Evolutionary conservation across 2,329 filamentous ascomycete species (phyloP).

Genomic region (Phyllosticta paracitricarpa): DNA sequence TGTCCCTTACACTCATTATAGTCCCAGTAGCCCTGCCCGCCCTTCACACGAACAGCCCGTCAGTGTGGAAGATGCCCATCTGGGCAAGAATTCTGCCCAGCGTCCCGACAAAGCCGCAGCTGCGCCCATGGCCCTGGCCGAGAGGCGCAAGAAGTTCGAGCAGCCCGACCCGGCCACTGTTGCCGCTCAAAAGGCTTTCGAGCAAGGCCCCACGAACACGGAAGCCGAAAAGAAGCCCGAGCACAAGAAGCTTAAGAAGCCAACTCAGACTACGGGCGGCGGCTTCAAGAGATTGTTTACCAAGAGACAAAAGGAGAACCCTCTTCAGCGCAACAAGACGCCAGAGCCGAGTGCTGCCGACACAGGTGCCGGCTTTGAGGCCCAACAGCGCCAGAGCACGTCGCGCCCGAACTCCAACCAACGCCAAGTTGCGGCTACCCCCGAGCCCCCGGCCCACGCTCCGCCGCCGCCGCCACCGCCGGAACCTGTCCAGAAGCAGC

Average conservation of each 20-base stretch:
- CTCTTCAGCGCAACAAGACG: background rate
- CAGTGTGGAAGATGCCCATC: constrained; percentile 19
- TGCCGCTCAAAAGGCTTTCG: background rate
- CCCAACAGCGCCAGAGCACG: background rate
- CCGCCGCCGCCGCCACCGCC: background rate
- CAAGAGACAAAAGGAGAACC: constrained; percentile 23
- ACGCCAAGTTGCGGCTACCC: background rate
- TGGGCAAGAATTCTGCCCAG: constrained; percentile 12
- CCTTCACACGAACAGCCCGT: background rate
- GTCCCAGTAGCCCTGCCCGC: background rate
- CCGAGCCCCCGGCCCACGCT: background rate
- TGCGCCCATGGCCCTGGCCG: background rate
- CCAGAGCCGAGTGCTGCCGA: constrained; percentile 1
- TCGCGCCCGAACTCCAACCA: background rate
- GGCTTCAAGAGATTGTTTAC: constrained; percentile 32
- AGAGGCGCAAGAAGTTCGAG: constrained; percentile 8
- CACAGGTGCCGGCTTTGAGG: constrained; percentile 14
- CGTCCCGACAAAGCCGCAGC: background rate
- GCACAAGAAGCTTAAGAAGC: constrained; percentile 28
- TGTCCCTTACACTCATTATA: background rate
- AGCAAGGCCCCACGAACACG: constrained; percentile 4
- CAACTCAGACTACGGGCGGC: constrained; percentile 19
- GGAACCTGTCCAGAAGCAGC: constrained; percentile 14
- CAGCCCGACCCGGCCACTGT: background rate
- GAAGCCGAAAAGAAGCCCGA: constrained; percentile 20